Conservation (phyloP, 805 yeast species). For the Saturnispora sekii region DNA sequence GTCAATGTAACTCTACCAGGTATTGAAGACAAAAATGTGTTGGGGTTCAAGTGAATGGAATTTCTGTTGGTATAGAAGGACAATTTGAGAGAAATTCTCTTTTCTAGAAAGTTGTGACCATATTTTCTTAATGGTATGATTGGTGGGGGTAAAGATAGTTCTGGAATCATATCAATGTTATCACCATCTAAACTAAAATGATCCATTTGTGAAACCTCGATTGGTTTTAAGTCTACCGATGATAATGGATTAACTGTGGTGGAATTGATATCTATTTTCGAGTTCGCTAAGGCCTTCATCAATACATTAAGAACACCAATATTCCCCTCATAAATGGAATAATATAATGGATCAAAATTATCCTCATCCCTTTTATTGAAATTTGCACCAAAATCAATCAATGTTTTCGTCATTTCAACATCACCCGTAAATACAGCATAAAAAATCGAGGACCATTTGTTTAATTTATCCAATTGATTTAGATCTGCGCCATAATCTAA, state of each 20-base stretch:
- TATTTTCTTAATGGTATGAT: slow-evolving; percentile 87
- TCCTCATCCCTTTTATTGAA: slow-evolving; percentile 65
- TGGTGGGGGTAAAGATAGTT: slow-evolving; percentile 89
- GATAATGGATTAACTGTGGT: background rate
- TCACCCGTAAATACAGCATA: slow-evolving; percentile 87
- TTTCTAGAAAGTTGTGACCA: slow-evolving; percentile 92
- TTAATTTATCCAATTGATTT: slow-evolving; percentile 72
- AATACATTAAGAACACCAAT: slow-evolving; percentile 68
- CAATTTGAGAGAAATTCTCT: slow-evolving; percentile 75
- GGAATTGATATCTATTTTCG: background rate
- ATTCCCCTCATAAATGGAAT: slow-evolving; percentile 93
- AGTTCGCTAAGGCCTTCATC: slow-evolving; percentile 25
- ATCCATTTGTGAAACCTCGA: too few relatives aligned
- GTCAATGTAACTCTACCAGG: slow-evolving; percentile 82
- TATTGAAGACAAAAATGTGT: slow-evolving; percentile 36
- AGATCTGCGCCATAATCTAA: slow-evolving; percentile 67
- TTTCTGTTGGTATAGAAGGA: slow-evolving; percentile 45
- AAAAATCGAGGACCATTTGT: slow-evolving; percentile 90
- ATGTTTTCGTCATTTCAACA: slow-evolving; percentile 53
- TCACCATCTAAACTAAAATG: slow-evolving; percentile 14
- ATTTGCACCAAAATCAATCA: slow-evolving; percentile 67
- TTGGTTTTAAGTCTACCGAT: too few relatives aligned
- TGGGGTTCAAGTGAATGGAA: slow-evolving; percentile 36
- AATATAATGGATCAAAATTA: slow-evolving; percentile 69
- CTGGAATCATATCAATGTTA: slow-evolving; percentile 73